Percentiles rank a stretch among this genome's conserved stretches.
Conservation (phyloP, 148 eudicot species). For the Fallopia convolvulus region DNA sequence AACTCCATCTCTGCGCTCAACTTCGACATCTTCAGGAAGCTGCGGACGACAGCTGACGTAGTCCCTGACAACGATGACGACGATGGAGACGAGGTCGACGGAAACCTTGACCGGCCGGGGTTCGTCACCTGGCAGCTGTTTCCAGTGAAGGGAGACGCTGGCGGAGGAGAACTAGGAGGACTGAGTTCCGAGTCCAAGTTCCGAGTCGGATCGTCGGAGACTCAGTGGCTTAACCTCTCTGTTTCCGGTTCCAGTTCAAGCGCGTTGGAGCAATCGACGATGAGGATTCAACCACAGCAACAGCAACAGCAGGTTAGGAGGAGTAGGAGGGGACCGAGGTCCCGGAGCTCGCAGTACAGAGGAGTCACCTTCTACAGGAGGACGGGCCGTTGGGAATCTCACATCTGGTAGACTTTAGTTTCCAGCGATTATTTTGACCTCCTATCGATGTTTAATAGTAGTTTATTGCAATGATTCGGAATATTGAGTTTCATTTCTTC, state of each 20-base stretch:
- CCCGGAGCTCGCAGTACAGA: constrained; percentile 84
- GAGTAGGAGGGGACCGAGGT: constrained; percentile 86
- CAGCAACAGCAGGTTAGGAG: constrained; percentile 42
- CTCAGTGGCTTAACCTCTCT: constrained; percentile 14
- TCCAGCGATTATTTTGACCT: background rate
- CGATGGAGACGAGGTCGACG: background rate
- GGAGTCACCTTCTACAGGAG: constrained; percentile 91
- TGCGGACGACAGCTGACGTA: constrained; percentile 18
- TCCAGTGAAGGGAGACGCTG: constrained; percentile 5
- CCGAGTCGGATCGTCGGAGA: constrained; percentile 15
- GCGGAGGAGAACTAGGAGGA: background rate
- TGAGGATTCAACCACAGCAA: constrained; percentile 17
- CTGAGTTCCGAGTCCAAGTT: background rate
- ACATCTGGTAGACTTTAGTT: constrained; percentile 51
- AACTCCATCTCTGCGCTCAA: constrained; percentile 12
- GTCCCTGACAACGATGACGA: constrained; percentile 5
- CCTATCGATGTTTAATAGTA: background rate
- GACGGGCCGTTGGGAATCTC: constrained; percentile 96
- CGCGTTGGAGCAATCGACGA: constrained; percentile 17
- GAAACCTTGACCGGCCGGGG: background rate
- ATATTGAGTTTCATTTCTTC: background rate
- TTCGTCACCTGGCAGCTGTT: constrained; percentile 12
- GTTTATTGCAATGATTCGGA: constrained; percentile 5
- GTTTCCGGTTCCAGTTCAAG: constrained; percentile 21
- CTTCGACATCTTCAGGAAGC: constrained; percentile 23